Base-by-base conservation (phyloP, 2,329 filamentous ascomycete genomes). In the Geosmithia putterillii region DNA sequence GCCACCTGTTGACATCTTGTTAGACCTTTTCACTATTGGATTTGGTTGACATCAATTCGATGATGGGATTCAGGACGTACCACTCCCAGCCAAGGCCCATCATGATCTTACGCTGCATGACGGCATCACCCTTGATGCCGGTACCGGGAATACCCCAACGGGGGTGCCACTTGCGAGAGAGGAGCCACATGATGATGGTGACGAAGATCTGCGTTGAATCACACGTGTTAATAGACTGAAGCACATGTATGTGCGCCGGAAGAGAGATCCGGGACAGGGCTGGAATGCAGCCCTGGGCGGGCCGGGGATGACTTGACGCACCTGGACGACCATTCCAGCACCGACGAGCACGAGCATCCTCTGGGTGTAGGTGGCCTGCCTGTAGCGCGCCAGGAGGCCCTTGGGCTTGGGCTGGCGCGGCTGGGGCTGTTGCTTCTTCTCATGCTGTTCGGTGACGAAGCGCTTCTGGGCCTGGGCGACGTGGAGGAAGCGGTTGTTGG, bases 61-160 rank as follows among this genome's bases (percentile, higher is more conserved):
- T 14, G 4, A 9, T 12, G 23, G 4, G 25, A 36, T 12, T 15
- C 4, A 21, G 12, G 4, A 42, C 40, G 7, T 35, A 71, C 79
- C 80, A 85, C 61, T 84, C 81, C 67, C 71, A 79, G 2, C 81
- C 79, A 17, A 63, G 54, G 40, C 58, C 57, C 51, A 69, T 67
- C 14, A 63, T 54, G 17, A 65, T 59, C 28, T 64, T 60, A 35
- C 67, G 61, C 38, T 74, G 67, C 44, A 69, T 67, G 9, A 71
- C 65, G 3, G 71, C 75, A 21, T 71, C 72, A 20, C 41, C 41
- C 14, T 56, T 51, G 42, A 79, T 73, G 47, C 78, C 77, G 22
- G 74, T 76, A 36, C 74, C 71, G 7, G 76, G 77, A 17, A 79
- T 68, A 40, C 76, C 72, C 41, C 74, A 81, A 5, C 67, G 67